Percentiles rank a stretch among this genome's conserved stretches.
These are phyloP conservation scores for Barnettozyma vustinii DNA, from an alignment of 805 yeast species.

Conservation along the genomic window DNA sequence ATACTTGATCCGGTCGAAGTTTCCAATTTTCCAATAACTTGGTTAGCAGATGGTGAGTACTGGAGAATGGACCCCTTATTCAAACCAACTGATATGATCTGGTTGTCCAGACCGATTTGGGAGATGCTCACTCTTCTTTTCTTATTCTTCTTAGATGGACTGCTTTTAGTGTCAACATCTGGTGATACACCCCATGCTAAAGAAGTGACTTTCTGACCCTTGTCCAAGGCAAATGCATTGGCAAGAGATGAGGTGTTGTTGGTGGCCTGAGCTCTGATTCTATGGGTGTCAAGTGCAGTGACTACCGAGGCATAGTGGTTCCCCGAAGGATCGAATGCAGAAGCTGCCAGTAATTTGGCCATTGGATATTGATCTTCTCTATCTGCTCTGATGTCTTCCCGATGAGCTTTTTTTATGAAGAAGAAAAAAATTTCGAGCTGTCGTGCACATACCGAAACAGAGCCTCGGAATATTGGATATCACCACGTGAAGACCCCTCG, in stretches of 20 bases:
- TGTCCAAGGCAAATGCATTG: conserved; percentile 47
- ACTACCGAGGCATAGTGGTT: conserved; percentile 58
- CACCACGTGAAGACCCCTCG: neutral
- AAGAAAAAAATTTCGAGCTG: neutral
- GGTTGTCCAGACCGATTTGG: conserved; percentile 31
- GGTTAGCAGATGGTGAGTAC: conserved; percentile 62
- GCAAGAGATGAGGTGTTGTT: conserved; percentile 34
- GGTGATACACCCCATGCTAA: conserved; percentile 45
- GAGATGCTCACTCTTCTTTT: conserved; percentile 20
- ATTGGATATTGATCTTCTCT: neutral
- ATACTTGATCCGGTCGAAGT: conserved; percentile 43
- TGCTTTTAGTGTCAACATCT: neutral
- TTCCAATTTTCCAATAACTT: conserved; percentile 46
- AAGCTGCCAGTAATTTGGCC: conserved; percentile 14
- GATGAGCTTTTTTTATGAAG: neutral
- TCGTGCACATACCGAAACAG: neutral
- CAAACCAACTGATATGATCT: conserved; percentile 55
- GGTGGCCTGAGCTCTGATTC: conserved; percentile 57
- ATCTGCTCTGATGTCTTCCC: neutral
- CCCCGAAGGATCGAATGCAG: conserved; percentile 55
- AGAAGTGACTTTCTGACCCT: conserved; percentile 42
- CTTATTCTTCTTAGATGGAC: conserved; percentile 10
- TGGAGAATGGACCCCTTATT: conserved; percentile 59
- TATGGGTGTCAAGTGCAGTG: conserved; percentile 66
- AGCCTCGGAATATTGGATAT: neutral